These are phyloP conservation scores for Oryza rufipogon DNA, from an alignment of 176 grass and related monocot genomes.

Conservation along the genomic window DNA sequence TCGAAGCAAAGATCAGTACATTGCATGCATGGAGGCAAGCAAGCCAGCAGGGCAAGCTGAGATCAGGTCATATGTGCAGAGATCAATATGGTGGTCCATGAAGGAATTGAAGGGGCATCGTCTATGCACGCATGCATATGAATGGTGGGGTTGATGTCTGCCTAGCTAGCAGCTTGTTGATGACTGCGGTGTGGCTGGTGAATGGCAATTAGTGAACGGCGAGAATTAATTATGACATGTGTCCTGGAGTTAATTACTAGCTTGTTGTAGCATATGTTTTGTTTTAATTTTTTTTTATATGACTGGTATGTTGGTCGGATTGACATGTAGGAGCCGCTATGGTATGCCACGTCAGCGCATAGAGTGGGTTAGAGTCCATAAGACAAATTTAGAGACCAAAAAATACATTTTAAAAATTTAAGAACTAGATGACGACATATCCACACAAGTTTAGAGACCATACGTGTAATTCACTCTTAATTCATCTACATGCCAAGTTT, in stretches of 20 bases:
- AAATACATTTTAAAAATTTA: no score
- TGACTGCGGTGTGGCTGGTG: neutral
- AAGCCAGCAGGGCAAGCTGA: neutral
- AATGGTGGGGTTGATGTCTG: neutral
- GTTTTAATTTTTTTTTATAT: no score
- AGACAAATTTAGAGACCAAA: no score
- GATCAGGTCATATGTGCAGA: neutral
- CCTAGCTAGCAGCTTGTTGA: neutral
- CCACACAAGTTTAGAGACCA: no score
- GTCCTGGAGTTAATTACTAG: neutral
- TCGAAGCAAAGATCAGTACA: neutral
- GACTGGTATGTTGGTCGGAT: no score
- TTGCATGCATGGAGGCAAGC: neutral
- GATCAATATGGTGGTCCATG: neutral
- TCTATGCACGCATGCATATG: neutral
- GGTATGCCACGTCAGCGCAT: no score
- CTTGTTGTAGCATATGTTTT: no score
- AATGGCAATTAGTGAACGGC: neutral
- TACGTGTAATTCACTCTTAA: neutral
- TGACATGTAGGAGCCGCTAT: no score
- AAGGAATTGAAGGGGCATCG: neutral
- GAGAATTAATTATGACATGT: neutral
- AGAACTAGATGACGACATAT: no score
- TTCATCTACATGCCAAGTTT: neutral
- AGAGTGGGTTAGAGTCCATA: no score